These are phyloP conservation scores for Ustilago trichophora DNA, from an alignment of 1,284 basidiomycete species.

Conservation along the genomic window DNA sequence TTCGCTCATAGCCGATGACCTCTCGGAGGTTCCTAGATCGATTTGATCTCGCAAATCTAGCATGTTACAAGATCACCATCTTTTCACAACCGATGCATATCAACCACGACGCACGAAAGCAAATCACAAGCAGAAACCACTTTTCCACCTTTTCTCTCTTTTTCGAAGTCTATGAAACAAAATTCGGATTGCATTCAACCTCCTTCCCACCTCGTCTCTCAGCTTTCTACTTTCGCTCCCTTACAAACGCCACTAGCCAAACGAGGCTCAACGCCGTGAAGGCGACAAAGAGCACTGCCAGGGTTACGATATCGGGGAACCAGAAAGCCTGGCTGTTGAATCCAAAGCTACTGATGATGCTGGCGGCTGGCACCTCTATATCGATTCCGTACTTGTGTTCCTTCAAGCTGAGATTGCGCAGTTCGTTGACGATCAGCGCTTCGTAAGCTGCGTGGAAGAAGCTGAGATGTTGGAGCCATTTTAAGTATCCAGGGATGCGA, in stretches of 20 bases:
- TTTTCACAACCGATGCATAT: too few species aligned
- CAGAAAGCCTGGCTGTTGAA: conserved; percentile 55
- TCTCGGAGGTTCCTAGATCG: too few species aligned
- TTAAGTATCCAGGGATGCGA: conserved; percentile 76
- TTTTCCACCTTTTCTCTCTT: too few species aligned
- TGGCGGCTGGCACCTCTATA: conserved; percentile 54
- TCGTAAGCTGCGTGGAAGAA: conserved; percentile 99
- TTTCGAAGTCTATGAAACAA: too few species aligned
- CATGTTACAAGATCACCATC: too few species aligned
- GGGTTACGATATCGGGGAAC: conserved; percentile 48
- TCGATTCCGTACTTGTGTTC: conserved; percentile 69
- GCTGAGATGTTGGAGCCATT: conserved; percentile 87
- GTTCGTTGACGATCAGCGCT: conserved; percentile 91
- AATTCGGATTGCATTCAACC: too few species aligned
- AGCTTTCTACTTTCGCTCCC: conserved; percentile 41
- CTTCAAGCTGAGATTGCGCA: conserved; percentile 89
- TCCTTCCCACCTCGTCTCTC: neutral
- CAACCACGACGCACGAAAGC: too few species aligned
- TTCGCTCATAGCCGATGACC: too few species aligned
- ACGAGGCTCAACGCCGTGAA: conserved; percentile 23
- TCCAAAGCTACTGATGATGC: conserved; percentile 51
- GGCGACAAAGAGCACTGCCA: conserved; percentile 29
- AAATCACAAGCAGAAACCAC: too few species aligned
- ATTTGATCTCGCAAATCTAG: too few species aligned
- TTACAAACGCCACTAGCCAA: conserved; percentile 48